Evolutionary conservation across 495 filamentous ascomycete species (phyloP).

Genomic region (Aspergillus bertholletiae): DNA sequence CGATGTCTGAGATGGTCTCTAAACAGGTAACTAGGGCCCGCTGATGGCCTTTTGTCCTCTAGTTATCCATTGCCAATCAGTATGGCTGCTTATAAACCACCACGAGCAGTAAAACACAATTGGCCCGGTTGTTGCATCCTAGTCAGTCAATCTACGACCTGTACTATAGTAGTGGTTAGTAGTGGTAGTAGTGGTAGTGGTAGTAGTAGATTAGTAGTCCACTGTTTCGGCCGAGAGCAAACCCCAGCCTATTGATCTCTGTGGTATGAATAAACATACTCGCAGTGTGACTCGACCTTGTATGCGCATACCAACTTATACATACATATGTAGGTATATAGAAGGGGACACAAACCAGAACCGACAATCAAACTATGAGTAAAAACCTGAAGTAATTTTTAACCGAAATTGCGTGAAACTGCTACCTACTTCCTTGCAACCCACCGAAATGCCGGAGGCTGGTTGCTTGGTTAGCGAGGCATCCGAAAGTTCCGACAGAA

Average conservation of each 20-base stretch:
- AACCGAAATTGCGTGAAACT: neutral
- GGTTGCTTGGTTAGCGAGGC: slow-evolving; percentile 5
- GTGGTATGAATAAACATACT: neutral
- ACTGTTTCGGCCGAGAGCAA: slow-evolving; percentile 13
- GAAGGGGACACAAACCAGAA: neutral
- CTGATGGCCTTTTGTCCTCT: neutral
- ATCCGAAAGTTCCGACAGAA: slow-evolving; percentile 1
- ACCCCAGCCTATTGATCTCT: neutral
- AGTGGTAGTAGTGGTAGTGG: too few relatives aligned
- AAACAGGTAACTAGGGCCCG: neutral
- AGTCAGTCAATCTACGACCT: neutral
- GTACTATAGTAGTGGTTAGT: too few relatives aligned
- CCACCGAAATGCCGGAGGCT: slow-evolving; percentile 3
- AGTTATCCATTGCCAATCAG: neutral
- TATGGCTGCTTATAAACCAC: neutral
- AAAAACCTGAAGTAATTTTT: neutral
- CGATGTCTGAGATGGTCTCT: neutral
- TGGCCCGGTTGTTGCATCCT: neutral
- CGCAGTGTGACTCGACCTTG: neutral
- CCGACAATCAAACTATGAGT: neutral
- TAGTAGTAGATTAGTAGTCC: neutral
- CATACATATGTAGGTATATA: neutral
- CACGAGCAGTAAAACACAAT: neutral
- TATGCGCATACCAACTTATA: neutral
- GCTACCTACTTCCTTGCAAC: neutral